These are phyloP conservation scores for Mycena albidolilacea DNA, from an alignment of 768 basidiomycete species.

Conservation along the genomic window DNA sequence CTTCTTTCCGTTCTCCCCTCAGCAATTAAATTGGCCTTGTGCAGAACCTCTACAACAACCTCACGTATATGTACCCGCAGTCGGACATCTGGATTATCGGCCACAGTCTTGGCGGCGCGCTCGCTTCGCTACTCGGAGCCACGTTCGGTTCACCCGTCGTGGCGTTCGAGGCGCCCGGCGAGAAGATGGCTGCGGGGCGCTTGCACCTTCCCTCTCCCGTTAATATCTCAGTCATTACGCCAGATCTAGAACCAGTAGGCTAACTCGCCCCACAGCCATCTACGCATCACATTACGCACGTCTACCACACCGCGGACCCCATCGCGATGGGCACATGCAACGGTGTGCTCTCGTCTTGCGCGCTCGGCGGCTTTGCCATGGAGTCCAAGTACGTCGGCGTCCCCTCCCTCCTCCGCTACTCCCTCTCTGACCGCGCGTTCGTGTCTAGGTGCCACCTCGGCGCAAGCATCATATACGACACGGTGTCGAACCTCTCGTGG, in stretches of 20 bases:
- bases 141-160: conserved; percentile 94
- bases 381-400: conserved; percentile 71
- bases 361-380: conserved; percentile 91
- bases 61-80: conserved; percentile 92
- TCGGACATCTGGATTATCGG: conserved; percentile 92
- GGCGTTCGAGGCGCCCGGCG: conserved; percentile 92
- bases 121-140: conserved; percentile 86
- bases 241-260: too few species aligned
- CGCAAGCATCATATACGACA: conserved; percentile 90
- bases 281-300: conserved; percentile 86
- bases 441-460: conserved; percentile 86
- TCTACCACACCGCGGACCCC: conserved; percentile 96
- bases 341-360: conserved; percentile 85
- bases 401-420: not conserved
- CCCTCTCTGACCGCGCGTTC: not conserved
- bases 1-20: not conserved
- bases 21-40: not conserved
- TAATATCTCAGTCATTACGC: conserved; percentile 40
- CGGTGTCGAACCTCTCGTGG: conserved; percentile 90
- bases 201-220: conserved; percentile 92
- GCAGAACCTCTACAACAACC: conserved; percentile 94
- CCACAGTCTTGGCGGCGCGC: conserved; percentile 79
- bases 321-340: conserved; percentile 93
- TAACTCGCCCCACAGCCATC: conserved; percentile 66
- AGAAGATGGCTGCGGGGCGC: conserved; percentile 81